Evolutionary conservation across 768 basidiomycete species (phyloP).

Genomic region (Suillus placidus): DNA sequence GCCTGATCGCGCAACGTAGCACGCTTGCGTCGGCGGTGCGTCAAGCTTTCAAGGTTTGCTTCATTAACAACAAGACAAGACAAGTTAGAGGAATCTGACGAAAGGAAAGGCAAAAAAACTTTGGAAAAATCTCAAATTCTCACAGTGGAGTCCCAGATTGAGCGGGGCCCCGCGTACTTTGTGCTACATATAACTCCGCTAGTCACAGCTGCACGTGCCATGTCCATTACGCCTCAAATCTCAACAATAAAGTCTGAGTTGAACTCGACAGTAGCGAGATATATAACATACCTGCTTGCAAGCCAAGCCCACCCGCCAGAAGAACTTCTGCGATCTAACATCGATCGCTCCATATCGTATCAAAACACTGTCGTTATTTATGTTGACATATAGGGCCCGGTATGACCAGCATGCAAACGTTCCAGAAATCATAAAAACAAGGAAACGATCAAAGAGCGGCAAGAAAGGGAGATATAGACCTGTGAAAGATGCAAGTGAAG

Average conservation of each 20-base stretch:
- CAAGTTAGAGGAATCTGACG: neutral
- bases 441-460: conserved; percentile 9
- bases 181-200: too few relatives aligned
- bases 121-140: too few relatives aligned
- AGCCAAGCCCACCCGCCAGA: neutral
- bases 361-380: neutral
- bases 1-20: neutral
- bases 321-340: neutral
- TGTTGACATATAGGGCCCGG: conserved; percentile 8
- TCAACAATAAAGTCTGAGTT: neutral
- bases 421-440: conserved; percentile 10
- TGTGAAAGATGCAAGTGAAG: conserved; percentile 14
- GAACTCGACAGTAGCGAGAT: neutral
- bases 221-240: too few relatives aligned
- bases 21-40: neutral
- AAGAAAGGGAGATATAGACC: conserved; percentile 6
- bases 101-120: neutral
- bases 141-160: too few relatives aligned
- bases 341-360: neutral
- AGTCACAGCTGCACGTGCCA: too few relatives aligned
- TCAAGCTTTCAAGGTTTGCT: neutral
- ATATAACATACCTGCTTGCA: neutral
- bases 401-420: conserved; percentile 19
- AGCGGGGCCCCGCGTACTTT: too few relatives aligned
- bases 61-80: neutral